Conservation (phyloP, 805 yeast species). For the Candida rishiriensis region DNA sequence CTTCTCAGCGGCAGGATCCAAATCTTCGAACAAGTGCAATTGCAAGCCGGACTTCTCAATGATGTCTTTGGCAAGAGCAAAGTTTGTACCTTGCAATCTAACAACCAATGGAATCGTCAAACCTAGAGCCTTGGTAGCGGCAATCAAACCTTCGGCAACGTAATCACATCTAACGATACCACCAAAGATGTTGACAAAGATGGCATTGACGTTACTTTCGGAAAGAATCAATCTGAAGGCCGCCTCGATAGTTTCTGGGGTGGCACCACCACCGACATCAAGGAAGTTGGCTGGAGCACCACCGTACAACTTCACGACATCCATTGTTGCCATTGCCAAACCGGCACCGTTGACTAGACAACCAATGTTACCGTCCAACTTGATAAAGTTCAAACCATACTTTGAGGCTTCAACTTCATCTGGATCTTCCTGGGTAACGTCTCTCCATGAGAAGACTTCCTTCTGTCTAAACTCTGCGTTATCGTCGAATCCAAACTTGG, state of each 20-base stretch:
- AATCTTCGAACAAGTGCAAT: slow-evolving; percentile 85
- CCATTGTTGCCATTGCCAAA: slow-evolving; percentile 99
- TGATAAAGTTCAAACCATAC: slow-evolving; percentile 91
- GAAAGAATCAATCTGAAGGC: slow-evolving; percentile 92
- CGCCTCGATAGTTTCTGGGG: slow-evolving; percentile 95
- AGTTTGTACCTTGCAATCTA: slow-evolving; percentile 97
- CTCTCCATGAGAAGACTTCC: slow-evolving; percentile 96
- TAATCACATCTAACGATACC: slow-evolving; percentile 99
- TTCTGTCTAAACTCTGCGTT: slow-evolving; percentile 92
- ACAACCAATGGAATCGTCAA: slow-evolving; percentile 93
- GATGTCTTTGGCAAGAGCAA: slow-evolving; percentile 81
- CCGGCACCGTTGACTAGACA: slow-evolving; percentile 99
- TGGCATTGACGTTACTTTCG: slow-evolving; percentile 86
- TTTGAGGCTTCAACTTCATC: slow-evolving; percentile 91
- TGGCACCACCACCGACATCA: slow-evolving; percentile 99
- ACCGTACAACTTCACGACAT: slow-evolving; percentile 95
- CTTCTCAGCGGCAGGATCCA: slow-evolving; percentile 96
- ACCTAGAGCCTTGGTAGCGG: slow-evolving; percentile 88
- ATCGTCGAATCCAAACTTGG: slow-evolving; percentile 97
- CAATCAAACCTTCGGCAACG: slow-evolving; percentile 96
- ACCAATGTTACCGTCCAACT: slow-evolving; percentile 97
- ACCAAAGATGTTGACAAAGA: slow-evolving; percentile 97
- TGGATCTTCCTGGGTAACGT: slow-evolving; percentile 94
- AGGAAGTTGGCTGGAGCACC: slow-evolving; percentile 99
- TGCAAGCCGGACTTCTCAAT: slow-evolving; percentile 86